These are phyloP conservation scores for Acanthamoeba castellanii DNA, from an alignment of 208 protist genomes.

Conservation along the genomic window DNA sequence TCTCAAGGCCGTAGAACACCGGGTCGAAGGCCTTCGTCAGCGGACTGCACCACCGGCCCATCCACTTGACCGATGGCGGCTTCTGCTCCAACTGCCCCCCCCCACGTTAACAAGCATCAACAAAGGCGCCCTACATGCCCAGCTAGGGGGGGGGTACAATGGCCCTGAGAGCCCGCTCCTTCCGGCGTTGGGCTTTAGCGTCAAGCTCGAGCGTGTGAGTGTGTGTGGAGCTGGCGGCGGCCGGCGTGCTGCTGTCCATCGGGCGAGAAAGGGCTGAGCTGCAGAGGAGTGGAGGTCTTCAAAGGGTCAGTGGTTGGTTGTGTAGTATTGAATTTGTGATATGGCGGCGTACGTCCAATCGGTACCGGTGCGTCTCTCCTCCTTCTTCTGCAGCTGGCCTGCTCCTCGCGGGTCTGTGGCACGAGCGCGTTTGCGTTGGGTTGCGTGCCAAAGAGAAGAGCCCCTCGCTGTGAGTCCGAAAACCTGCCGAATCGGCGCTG, in stretches of 20 bases:
- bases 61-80: slow-evolving; percentile 9
- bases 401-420: no score
- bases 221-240: no score
- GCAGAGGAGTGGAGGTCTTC: no score
- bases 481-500: not conserved
- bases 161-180: not conserved
- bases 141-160: not conserved
- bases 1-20: slow-evolving; percentile 39
- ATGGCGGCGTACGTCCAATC: no score
- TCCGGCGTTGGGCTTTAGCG: not conserved
- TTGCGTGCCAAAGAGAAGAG: not conserved
- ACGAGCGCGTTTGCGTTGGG: no score
- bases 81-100: slow-evolving; percentile 11
- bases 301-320: no score
- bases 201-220: not conserved
- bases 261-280: no score
- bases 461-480: not conserved
- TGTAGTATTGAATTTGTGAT: not conserved
- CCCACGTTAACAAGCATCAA: no score
- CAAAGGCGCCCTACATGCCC: not conserved
- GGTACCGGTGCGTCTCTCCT: no score
- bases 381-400: no score
- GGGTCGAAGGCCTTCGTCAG: slow-evolving; percentile 34
- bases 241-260: not conserved
- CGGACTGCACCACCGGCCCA: not conserved